Percentiles rank a stretch among this genome's conserved stretches.
phyloP scores from a whole-genome alignment of 1,284 basidiomycete genomes.

The Sanghuangporus baumii region DNA sequence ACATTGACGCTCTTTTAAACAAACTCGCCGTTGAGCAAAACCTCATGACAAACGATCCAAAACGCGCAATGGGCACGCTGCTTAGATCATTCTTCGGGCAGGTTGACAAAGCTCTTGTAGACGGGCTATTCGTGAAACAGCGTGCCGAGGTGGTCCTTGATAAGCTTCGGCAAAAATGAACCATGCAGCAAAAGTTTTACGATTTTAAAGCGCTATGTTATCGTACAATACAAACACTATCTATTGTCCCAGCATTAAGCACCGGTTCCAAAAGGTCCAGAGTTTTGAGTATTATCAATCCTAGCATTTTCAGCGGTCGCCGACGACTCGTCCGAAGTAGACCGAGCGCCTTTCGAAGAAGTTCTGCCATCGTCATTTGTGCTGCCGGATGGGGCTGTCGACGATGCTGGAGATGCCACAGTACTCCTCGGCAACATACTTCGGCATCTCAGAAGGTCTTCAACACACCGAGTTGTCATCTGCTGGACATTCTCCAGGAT shows the following conservation, averaged over 20 bases:
- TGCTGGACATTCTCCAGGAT: slow-evolving; percentile 71
- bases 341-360: not conserved
- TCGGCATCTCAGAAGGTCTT: slow-evolving; percentile 70
- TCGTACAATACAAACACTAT: slow-evolving; percentile 11
- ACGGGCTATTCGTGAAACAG: slow-evolving; percentile 49
- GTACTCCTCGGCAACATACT: slow-evolving; percentile 52
- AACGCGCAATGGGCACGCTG: slow-evolving; percentile 41
- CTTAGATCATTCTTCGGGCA: slow-evolving; percentile 58
- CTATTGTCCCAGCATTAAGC: not conserved
- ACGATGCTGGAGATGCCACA: slow-evolving; percentile 8
- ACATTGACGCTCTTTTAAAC: slow-evolving; percentile 46
- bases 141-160: slow-evolving; percentile 39
- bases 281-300: not conserved
- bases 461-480: slow-evolving; percentile 62
- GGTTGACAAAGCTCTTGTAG: slow-evolving; percentile 55
- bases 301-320: not conserved
- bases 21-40: slow-evolving; percentile 33
- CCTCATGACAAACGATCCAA: slow-evolving; percentile 25
- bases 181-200: not conserved
- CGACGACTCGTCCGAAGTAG: not conserved
- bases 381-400: not conserved
- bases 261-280: not conserved
- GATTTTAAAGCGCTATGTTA: not conserved
- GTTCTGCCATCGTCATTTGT: slow-evolving; percentile 1
- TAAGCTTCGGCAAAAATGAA: slow-evolving; percentile 5